Evolutionary conservation across 2,329 filamentous ascomycete genomes (phyloP), one percentile per base, ranked within the genome.

Genomic region (Ophiostoma quercus): DNA sequence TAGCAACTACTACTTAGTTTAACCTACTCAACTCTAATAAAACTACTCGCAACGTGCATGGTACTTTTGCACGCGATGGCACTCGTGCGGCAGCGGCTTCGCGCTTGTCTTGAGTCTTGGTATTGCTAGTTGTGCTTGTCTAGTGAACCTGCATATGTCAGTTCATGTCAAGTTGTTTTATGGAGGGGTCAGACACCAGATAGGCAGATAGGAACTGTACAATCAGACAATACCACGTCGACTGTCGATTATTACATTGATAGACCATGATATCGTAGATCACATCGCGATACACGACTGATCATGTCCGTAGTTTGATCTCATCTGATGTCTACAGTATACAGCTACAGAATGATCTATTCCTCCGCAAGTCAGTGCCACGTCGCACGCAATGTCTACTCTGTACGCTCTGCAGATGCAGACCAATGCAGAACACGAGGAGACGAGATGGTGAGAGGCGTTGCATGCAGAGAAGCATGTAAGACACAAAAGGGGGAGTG

Each of bases 401-500:
- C 41, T 43, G 25, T 29, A 29, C 25, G 1, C 41, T 47, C 19
- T 47, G 43, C 43, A 47, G 43, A 47, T 16, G 7, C 7, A 19
- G 43, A 14, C 39, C 39, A 41, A 41, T 41, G 39, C 39, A 41
- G 39, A 41, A 41, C 39, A 41, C 39, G 43, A 47, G 43, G 19
- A 16, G 5, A 47, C 43, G 43, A 47, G 43, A 47, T 47, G 43
- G 43, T 19, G 16, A 47, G 43, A n/a, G 43, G 43, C 29, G 60
- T n/a, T 63, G 57, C 60, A 39, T 34, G 32, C 19, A n/a, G 25
- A 63, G 1, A 2, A 2, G 32, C 34, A 65, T 41, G 62, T 39
- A 41, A 22, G 62, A 65, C 62, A 39, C 34, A 65, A 63, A 63
- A 63, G 60, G 62, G 62, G 62, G 34, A 39, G 62, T 65, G 62